Evolutionary conservation across 495 filamentous ascomycete genomes (phyloP), one percentile per base, ranked within the genome.

Genomic region (Aspergillus diversus): DNA sequence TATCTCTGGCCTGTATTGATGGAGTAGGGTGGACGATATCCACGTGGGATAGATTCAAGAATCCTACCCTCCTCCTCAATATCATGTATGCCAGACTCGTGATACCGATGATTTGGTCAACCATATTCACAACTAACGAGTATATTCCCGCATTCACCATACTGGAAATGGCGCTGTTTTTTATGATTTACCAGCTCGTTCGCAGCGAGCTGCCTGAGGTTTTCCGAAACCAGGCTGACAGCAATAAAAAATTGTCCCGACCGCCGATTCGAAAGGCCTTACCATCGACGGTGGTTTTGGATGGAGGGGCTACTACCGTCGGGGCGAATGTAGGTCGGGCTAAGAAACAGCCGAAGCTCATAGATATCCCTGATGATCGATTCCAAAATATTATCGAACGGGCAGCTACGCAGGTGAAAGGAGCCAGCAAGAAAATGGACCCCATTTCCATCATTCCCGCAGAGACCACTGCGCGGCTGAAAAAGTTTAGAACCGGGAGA

Each of bases 61-160:
- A 54, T 53, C 60, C 60, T 17, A 34, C 33, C 5, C 3, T 63
- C 12, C 47, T 63, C 5, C 53, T 63, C 42, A 63, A 63, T 27
- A 16, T 63, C 5, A 27, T 63, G 53, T 63, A 51, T 7, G 60
- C 53, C 11, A 21, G 60, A 27, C 32, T 63, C 16, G 42, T 63
- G 13, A 57, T 63, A 57, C 60, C 60, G 2, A 57, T 63, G 33
- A 32, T 63, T 13, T 63, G 60, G 60, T 63, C 60, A 17, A 42
- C 53, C 4, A 42, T 63, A 39, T 57, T 63, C 54, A 57, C 60
- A 21, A 27, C 53, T 5, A 49, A 53, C 12, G 60, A 63, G 3
- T 42, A 50, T 13, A 33, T 63, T 33, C 54, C 60, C 9, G 46
- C 55, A 17, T 17, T 63, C 12, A 53, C 51, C 12, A 63, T 63